Conservation (phyloP, 2,329 filamentous ascomycete species). For the Juglanconis sp. region DNA sequence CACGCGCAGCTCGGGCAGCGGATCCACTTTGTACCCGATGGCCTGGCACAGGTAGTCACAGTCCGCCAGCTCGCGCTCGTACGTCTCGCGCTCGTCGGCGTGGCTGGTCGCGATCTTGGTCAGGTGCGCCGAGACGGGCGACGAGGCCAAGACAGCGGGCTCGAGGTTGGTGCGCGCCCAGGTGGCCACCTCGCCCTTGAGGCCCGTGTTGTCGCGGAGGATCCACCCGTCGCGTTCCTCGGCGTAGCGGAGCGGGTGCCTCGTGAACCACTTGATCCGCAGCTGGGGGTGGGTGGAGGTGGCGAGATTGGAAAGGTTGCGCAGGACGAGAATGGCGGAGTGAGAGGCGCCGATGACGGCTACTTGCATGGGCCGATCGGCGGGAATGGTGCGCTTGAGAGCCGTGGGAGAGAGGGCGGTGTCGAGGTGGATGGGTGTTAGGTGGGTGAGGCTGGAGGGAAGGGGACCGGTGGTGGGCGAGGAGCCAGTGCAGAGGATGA, state of each 20-base stretch:
- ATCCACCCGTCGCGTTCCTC: conserved; percentile 63
- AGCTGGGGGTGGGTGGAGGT: conserved; percentile 48
- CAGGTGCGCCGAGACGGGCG: conserved; percentile 44
- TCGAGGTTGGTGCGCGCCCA: conserved; percentile 60
- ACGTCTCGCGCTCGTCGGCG: conserved; percentile 41
- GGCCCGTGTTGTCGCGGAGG: conserved; percentile 61
- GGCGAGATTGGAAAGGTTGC: conserved; percentile 56
- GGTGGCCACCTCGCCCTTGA: conserved; percentile 58
- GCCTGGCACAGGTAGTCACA: conserved; percentile 56
- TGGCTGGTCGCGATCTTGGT: conserved; percentile 42
- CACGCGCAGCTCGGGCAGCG: conserved; percentile 44
- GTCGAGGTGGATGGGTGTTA: conserved; percentile 46
- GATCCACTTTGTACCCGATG: conserved; percentile 53
- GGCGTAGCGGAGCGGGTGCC: conserved; percentile 59
- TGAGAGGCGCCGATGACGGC: conserved; percentile 62
- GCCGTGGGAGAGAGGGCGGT: conserved; percentile 50
- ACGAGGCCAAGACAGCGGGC: conserved; percentile 41
- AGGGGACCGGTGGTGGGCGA: conserved; percentile 42
- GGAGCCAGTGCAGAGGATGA: conserved; percentile 60
- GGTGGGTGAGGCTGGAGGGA: conserved; percentile 32
- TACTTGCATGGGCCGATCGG: conserved; percentile 38
- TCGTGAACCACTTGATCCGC: conserved; percentile 59
- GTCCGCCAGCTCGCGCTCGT: conserved; percentile 41
- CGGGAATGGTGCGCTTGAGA: conserved; percentile 32
- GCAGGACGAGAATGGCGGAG: conserved; percentile 59